Evolutionary conservation across 306 rosid genomes (phyloP).

Genomic region (Cucurbita moschata): DNA sequence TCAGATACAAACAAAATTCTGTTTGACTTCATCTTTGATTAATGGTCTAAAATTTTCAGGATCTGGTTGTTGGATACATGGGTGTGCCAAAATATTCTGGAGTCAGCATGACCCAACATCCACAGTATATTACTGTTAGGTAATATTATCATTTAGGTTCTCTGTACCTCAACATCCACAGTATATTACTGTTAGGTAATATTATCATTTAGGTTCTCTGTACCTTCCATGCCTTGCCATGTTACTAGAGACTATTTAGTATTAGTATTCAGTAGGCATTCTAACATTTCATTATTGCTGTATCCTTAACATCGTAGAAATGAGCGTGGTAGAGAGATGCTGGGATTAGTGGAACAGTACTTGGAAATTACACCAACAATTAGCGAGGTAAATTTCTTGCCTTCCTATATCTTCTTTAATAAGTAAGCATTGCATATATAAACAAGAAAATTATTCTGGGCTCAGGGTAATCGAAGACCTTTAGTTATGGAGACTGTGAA

Average conservation of each 20-base stretch:
- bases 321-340: conserved; percentile 89
- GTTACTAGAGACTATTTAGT: neutral
- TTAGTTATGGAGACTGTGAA: conserved; percentile 89
- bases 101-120: conserved; percentile 89
- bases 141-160: conserved; percentile 13
- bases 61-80: conserved; percentile 92
- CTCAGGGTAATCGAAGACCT: conserved; percentile 72
- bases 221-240: neutral
- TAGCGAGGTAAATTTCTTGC: conserved; percentile 37
- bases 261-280: neutral
- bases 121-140: conserved; percentile 95
- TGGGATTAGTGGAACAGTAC: conserved; percentile 48
- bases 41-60: conserved; percentile 27
- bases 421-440: neutral
- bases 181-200: conserved; percentile 86
- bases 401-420: neutral
- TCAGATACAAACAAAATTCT: neutral
- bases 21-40: neutral
- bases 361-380: conserved; percentile 58
- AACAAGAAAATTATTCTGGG: neutral
- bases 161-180: conserved; percentile 59
- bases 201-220: neutral
- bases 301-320: conserved; percentile 41
- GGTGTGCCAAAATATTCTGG: conserved; percentile 94
- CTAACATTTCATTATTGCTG: neutral